Evolutionary conservation across 1,139 yeast genomes (phyloP), one percentile per base, ranked within the genome.

Genomic region (Yamadazyma mexicana): DNA sequence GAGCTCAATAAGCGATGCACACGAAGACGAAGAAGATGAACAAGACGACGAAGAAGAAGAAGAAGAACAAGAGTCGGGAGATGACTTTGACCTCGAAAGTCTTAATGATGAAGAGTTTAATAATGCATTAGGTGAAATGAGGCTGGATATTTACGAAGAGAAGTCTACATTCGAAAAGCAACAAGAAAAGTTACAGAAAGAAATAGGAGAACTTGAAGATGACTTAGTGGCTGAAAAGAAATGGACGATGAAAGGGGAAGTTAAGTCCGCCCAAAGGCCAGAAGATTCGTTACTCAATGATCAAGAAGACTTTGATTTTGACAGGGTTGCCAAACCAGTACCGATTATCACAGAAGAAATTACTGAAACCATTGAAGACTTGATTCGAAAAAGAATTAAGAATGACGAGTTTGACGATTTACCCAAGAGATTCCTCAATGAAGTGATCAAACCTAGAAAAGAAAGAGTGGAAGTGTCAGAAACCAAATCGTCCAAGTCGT

Each of bases 201-300:
- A 92, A 61, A 92, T 92, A 46, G 77, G 77, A 29, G 73, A 77
- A 51, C 70, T 89, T 38, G 98, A 92, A 63, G 79, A 81, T 27
- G 98, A 91, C 57, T 83, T 94, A 22, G 82, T 92, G 20, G 92
- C 89, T 1, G 92, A 86, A 45, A 92, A 92, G 68, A 83, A 83
- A 54, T 92, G 98, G 98, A 82, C 95, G 7, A 75, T 91, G 75
- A 85, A 83, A 57, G 98, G 98, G 62, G 98, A 92, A 64, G 89
- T 88, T 2, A 76, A 78, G 38, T 87, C 91, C 1, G 78, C 75
- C 47, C 87, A 84, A 50, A 77, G 98, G 56, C 96, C 96, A 3
- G 69, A 73, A 36, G 96, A 92, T 62, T 84, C 98, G 1, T 69
- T 92, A 28, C 57, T 72, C 43, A 72, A 67, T 41, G 75, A 70